Evolutionary conservation across 2,329 filamentous ascomycete species (phyloP).

Genomic region (Lasiodiplodia citricola): DNA sequence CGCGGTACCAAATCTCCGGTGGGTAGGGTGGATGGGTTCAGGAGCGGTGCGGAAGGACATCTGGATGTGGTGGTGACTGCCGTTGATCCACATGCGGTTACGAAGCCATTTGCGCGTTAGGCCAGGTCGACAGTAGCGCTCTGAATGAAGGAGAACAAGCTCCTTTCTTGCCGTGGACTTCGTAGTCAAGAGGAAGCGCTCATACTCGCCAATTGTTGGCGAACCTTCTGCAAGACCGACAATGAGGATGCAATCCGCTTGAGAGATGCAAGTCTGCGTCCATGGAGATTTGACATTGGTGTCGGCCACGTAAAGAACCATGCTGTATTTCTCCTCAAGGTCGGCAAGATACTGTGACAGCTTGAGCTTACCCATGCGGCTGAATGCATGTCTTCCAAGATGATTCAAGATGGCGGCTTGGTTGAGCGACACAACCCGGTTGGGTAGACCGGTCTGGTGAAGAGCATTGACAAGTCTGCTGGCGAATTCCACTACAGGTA

Average conservation of each 20-base stretch:
- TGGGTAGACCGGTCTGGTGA: conserved; percentile 84
- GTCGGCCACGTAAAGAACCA: conserved; percentile 95
- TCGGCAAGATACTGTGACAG: conserved; percentile 95
- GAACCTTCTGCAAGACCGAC: conserved; percentile 91
- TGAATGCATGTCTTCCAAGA: conserved; percentile 94
- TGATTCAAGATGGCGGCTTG: conserved; percentile 95
- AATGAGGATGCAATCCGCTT: conserved; percentile 93
- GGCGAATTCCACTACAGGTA: conserved; percentile 95
- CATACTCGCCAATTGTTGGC: conserved; percentile 91
- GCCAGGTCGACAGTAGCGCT: conserved; percentile 84
- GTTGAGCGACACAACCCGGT: conserved; percentile 89
- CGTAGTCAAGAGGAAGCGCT: conserved; percentile 93
- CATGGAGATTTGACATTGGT: conserved; percentile 96
- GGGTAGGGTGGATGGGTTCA: conserved; percentile 75
- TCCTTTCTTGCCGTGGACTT: conserved; percentile 96
- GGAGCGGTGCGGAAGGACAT: conserved; percentile 83
- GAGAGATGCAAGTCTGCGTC: conserved; percentile 97
- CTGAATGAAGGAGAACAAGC: conserved; percentile 84
- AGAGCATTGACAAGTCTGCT: conserved; percentile 85
- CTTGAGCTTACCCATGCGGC: conserved; percentile 95
- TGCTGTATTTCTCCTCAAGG: conserved; percentile 93
- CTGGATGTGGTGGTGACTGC: conserved; percentile 95
- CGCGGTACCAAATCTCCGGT: conserved; percentile 80
- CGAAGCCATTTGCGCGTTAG: conserved; percentile 84
- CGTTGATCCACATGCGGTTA: conserved; percentile 97